phyloP scores from a whole-genome alignment of 129 eudicot genomes.

The Pseudognaphalium luteoalbum region DNA sequence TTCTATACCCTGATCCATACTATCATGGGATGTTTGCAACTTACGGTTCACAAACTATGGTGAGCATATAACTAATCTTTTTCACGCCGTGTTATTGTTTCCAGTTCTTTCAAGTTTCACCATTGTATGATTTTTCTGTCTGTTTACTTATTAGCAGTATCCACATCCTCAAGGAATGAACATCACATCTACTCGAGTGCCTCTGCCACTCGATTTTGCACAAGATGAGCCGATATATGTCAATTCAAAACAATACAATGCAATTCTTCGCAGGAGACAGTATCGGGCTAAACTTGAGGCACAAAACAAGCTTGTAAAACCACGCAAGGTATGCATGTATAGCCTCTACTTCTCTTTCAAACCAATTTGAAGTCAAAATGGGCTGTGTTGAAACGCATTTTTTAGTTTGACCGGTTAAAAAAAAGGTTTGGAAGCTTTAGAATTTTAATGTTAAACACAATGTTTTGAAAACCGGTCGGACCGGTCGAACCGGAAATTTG shows the following conservation, averaged over 20 bases:
- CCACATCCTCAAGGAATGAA: slow-evolving; percentile 48
- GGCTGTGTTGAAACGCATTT: too few relatives aligned
- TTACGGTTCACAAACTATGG: slow-evolving; percentile 55
- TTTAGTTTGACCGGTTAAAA: too few relatives aligned
- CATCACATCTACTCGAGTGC: slow-evolving; percentile 46
- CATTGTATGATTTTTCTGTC: slow-evolving; percentile 14
- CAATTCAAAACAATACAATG: slow-evolving; percentile 67
- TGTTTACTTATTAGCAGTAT: slow-evolving; percentile 31
- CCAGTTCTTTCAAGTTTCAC: not conserved
- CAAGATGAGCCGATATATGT: slow-evolving; percentile 68
- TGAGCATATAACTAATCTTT: slow-evolving; percentile 24
- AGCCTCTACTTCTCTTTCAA: not conserved
- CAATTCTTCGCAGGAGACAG: slow-evolving; percentile 65
- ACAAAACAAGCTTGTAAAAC: slow-evolving; percentile 57
- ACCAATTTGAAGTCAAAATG: not conserved
- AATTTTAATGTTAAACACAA: too few relatives aligned
- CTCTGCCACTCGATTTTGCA: slow-evolving; percentile 56
- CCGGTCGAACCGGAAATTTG: too few relatives aligned
- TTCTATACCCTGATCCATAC: slow-evolving; percentile 51
- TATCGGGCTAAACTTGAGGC: slow-evolving; percentile 81
- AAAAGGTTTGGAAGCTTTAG: too few relatives aligned
- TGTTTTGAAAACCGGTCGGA: too few relatives aligned
- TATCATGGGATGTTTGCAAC: slow-evolving; percentile 43
- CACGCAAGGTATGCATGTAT: slow-evolving; percentile 53
- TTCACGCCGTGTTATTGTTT: not conserved